Base-by-base conservation (phyloP, 768 basidiomycete genomes). In the Astraeus odoratus region DNA sequence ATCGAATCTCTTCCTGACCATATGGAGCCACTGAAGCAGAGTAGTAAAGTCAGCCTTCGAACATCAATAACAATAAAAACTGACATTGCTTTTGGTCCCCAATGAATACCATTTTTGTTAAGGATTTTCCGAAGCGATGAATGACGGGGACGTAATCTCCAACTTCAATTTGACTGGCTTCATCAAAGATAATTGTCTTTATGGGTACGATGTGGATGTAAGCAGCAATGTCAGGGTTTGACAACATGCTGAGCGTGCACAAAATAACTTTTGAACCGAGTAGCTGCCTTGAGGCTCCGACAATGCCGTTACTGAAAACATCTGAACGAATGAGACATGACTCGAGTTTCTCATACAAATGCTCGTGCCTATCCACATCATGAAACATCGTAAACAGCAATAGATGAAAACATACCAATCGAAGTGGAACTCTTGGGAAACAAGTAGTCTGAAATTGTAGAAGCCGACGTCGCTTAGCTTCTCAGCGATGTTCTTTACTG, bases 1-100 rank as follows among this genome's bases (percentile, higher is more conserved):
- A 70, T 41, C 69, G 57, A 29, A 83, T 61, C 18, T 83, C 75
- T 47, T 88, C 87, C 51, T 83, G 76, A 8, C 86, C 87, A 75
- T 71, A 77, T 3, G 88, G 88, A 42, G 87, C 81, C 51, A 91
- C 87, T 90, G 44, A n/a, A n/a, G n/a, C n/a, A n/a, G n/a, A 27
- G 13, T 15, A 22, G 26, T 10, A 23, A 2, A 33, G 52, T 44
- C 47, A 51, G 7, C 39, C 18, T n/a, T 18, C 5, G 35, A 10
- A 1, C 8, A 2, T 2, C 8, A n/a, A 4, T 5, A 24, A 42
- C 3, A 29, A 25, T 35, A n/a, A 34, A 10, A 30, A 18, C 50
- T 45, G 22, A 69, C 70, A 31, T 54, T 71, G 70, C 49, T 59
- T 66, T 36, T 65, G 52, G 34, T 71, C 71, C 8, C 69, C 69